Conservation (phyloP, 495 filamentous ascomycete genomes). For the Xylaria nigripes region DNA sequence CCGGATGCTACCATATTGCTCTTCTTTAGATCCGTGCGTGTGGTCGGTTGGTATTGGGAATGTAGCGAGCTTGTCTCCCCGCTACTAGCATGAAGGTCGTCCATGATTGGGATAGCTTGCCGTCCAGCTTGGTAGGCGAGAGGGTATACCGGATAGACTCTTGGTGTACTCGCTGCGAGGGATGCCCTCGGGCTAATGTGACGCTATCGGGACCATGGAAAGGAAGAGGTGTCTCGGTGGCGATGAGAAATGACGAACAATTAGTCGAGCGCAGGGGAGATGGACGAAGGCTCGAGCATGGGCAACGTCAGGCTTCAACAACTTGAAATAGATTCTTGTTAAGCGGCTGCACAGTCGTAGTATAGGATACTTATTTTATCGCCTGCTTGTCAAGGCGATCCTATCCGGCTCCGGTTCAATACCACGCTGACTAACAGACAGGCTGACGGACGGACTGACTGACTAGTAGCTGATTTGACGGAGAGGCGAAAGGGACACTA, state of each 20-base stretch:
- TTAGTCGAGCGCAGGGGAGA: not conserved
- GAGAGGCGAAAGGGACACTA: not conserved
- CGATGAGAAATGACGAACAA: not conserved
- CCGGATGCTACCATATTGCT: slow-evolving; percentile 5
- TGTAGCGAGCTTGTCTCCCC: slow-evolving; percentile 17
- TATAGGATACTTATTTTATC: not conserved
- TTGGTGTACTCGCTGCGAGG: not conserved
- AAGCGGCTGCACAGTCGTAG: not conserved
- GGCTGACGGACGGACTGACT: not conserved
- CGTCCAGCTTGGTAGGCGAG: not conserved
- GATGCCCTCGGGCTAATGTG: slow-evolving; percentile 9
- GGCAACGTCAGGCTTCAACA: no score
- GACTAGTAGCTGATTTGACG: not conserved
- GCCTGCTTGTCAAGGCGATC: not conserved
- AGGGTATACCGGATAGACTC: not conserved
- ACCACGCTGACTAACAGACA: not conserved
- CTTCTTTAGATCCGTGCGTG: not conserved
- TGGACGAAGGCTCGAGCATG: not conserved
- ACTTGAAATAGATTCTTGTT: not conserved
- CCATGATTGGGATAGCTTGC: not conserved
- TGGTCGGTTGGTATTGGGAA: slow-evolving; percentile 17
- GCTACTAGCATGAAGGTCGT: not conserved
- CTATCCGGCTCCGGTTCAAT: not conserved
- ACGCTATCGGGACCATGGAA: slow-evolving; percentile 10
- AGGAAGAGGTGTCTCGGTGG: not conserved